These are phyloP conservation scores for Cercospora zeae-maydis DNA, from an alignment of 2,329 filamentous ascomycete genomes.

Conservation along the genomic window DNA sequence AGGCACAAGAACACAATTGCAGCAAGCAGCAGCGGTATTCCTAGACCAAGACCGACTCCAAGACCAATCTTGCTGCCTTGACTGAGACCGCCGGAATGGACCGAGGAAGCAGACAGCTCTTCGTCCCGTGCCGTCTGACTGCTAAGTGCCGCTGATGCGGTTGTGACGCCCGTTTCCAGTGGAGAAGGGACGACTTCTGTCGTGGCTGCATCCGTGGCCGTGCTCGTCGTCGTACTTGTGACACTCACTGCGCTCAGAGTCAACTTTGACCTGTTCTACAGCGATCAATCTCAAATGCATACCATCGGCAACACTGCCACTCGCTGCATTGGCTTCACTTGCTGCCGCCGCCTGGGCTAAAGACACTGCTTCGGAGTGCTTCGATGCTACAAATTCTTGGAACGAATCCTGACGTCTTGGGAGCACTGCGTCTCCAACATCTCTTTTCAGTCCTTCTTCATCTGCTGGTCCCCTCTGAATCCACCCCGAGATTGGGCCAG, in stretches of 20 bases:
- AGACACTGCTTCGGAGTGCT: not conserved
- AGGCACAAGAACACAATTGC: conserved; percentile 13
- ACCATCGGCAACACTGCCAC: not conserved
- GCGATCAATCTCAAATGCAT: not conserved
- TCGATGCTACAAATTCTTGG: not conserved
- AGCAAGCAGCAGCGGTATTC: conserved; percentile 15
- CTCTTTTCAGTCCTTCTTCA: not conserved
- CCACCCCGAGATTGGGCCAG: not conserved
- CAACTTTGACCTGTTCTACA: not conserved
- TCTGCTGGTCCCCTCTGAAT: not conserved
- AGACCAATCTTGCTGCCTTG: conserved; percentile 21
- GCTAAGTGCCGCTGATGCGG: not conserved
- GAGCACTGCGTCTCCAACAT: not conserved
- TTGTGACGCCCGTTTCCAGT: not conserved
- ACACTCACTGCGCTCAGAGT: not conserved
- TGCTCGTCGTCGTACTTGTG: not conserved
- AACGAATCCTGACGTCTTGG: not conserved
- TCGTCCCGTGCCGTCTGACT: not conserved
- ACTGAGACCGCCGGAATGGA: conserved; percentile 7
- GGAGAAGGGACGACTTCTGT: not conserved
- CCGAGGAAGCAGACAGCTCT: not conserved
- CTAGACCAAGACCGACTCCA: conserved; percentile 20
- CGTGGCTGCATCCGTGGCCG: not conserved
- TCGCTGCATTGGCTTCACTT: not conserved
- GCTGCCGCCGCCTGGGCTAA: conserved; percentile 1